phyloP scores from a whole-genome alignment of 352 stramenopile genomes.

The Phytophthora pini region DNA sequence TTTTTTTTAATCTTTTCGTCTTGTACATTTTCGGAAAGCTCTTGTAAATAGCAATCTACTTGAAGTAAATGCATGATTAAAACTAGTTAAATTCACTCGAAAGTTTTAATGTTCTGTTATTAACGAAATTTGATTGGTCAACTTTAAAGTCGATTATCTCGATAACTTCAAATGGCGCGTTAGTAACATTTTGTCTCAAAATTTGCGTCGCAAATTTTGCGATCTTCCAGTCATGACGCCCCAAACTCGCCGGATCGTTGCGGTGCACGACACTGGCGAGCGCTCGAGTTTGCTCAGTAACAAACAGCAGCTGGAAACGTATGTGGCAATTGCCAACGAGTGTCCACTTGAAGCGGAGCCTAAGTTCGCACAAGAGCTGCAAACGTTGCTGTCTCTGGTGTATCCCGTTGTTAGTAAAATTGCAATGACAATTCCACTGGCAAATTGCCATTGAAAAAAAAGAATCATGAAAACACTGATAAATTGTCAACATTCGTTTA shows the following conservation, averaged over 20 bases:
- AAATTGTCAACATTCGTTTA: neutral
- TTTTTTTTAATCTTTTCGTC: too few species aligned
- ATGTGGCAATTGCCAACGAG: conserved; percentile 17
- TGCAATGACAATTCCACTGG: neutral
- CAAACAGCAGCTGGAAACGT: conserved; percentile 23
- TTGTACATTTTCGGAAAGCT: too few species aligned
- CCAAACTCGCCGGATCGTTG: conserved; percentile 3
- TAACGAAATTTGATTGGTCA: too few species aligned
- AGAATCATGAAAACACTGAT: neutral
- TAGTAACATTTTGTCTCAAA: neutral
- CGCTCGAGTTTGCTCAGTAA: conserved; percentile 13
- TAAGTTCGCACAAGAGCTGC: conserved; percentile 38
- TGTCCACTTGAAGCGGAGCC: conserved; percentile 20
- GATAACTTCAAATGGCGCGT: too few species aligned
- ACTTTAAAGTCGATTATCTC: too few species aligned
- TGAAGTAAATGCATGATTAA: too few species aligned
- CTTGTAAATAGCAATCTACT: too few species aligned
- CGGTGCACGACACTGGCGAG: conserved; percentile 14
- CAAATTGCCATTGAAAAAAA: neutral
- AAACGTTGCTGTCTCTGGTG: conserved; percentile 50
- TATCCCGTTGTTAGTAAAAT: conserved; percentile 40
- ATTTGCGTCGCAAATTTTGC: conserved; percentile 6
- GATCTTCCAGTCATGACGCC: conserved; percentile 16
- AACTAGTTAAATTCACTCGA: too few species aligned
- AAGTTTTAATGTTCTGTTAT: too few species aligned